These are phyloP conservation scores for Capronia americana DNA, from an alignment of 2,329 filamentous ascomycete species.

Conservation along the genomic window DNA sequence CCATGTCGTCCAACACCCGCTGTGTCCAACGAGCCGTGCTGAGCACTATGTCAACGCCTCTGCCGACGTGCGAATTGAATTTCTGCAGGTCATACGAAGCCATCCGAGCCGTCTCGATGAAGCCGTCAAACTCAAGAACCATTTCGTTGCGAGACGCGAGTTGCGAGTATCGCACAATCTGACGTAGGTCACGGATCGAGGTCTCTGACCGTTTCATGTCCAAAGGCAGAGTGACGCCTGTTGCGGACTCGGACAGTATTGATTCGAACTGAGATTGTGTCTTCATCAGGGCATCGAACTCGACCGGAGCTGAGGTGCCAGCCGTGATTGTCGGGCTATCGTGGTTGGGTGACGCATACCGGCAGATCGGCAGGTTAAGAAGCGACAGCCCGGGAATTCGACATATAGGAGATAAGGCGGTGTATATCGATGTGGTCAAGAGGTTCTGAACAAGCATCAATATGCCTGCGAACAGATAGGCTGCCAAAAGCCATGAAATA, in stretches of 20 bases:
- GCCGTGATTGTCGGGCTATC: conserved; percentile 37
- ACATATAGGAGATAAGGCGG: conserved; percentile 72
- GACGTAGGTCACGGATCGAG: conserved; percentile 75
- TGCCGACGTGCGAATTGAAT: conserved; percentile 78
- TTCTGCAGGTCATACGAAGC: conserved; percentile 71
- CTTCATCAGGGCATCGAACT: conserved; percentile 77
- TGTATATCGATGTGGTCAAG: conserved; percentile 65
- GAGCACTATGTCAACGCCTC: conserved; percentile 75
- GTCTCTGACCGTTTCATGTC: conserved; percentile 81
- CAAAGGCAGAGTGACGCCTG: conserved; percentile 71
- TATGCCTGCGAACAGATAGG: conserved; percentile 66
- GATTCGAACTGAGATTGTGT: conserved; percentile 79
- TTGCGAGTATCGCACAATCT: conserved; percentile 72
- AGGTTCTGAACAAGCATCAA: conserved; percentile 67
- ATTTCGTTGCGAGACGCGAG: conserved; percentile 71
- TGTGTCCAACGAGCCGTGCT: conserved; percentile 78
- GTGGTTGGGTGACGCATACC: conserved; percentile 24
- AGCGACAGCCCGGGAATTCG: conserved; percentile 69
- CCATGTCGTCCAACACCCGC: conserved; percentile 69
- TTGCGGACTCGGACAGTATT: conserved; percentile 71
- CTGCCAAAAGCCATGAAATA: conserved; percentile 65
- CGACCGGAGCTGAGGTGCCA: conserved; percentile 52
- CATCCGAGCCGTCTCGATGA: conserved; percentile 71
- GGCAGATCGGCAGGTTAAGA: conserved; percentile 70
- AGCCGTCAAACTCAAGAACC: conserved; percentile 75